Percentiles rank a stretch among this genome's conserved stretches.
These are phyloP conservation scores for Debaryomyces psychrophilus DNA, from an alignment of 1,139 yeast genomes.

Conservation along the genomic window DNA sequence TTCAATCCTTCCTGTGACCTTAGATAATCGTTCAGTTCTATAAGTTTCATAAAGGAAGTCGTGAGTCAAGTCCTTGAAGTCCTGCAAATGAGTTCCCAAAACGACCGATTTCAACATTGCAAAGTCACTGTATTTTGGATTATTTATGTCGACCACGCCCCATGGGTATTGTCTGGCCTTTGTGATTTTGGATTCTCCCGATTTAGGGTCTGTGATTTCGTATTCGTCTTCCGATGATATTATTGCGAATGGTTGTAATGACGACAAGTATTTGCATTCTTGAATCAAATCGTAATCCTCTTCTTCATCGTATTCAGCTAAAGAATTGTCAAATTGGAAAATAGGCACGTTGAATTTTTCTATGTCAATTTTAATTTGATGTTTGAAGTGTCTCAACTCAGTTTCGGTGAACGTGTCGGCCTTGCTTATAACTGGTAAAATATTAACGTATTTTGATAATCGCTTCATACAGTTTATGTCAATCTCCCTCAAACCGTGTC, in stretches of 20 bases:
- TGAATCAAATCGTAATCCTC: slow-evolving; percentile 77
- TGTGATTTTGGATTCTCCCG: slow-evolving; percentile 56
- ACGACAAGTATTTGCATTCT: slow-evolving; percentile 76
- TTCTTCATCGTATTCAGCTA: slow-evolving; percentile 53
- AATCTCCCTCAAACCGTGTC: slow-evolving; percentile 75
- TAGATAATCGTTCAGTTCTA: slow-evolving; percentile 80
- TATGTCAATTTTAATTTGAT: slow-evolving; percentile 67
- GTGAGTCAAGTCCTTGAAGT: slow-evolving; percentile 90
- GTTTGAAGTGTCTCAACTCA: slow-evolving; percentile 65
- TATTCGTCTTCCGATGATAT: slow-evolving; percentile 67
- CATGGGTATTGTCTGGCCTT: slow-evolving; percentile 92
- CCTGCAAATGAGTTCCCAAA: slow-evolving; percentile 90
- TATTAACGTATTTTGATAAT: slow-evolving; percentile 78
- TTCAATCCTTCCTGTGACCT: slow-evolving; percentile 41
- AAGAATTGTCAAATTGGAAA: slow-evolving; percentile 65
- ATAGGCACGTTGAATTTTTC: slow-evolving; percentile 78
- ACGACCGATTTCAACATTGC: slow-evolving; percentile 79
- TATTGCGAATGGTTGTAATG: slow-evolving; percentile 83
- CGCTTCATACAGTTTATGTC: slow-evolving; percentile 79
- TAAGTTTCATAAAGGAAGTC: slow-evolving; percentile 89
- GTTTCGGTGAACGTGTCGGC: slow-evolving; percentile 83
- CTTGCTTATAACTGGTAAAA: slow-evolving; percentile 84
- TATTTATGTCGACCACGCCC: slow-evolving; percentile 87
- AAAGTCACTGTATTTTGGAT: slow-evolving; percentile 82
- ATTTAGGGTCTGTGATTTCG: slow-evolving; percentile 53